These are phyloP conservation scores for Chenopodium suecicum DNA, from an alignment of 148 eudicot species.

Conservation along the genomic window DNA sequence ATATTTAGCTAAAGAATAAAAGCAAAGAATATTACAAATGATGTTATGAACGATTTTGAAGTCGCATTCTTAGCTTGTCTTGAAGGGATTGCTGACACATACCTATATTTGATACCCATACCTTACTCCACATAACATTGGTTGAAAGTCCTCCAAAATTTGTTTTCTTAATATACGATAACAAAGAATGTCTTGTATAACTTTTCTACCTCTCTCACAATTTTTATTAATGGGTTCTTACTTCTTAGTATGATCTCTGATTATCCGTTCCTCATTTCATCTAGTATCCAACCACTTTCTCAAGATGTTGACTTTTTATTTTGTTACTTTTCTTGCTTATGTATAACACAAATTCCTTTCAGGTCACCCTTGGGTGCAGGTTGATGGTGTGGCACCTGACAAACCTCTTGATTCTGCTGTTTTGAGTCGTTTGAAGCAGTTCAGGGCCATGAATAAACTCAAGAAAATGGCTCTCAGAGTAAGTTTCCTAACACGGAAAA, in stretches of 20 bases:
- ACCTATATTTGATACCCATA: background rate
- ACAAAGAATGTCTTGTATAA: too few relatives aligned
- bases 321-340: background rate
- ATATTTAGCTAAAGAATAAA: too few relatives aligned
- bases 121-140: background rate
- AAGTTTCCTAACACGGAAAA: conserved; percentile 27
- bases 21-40: background rate
- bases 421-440: conserved; percentile 79
- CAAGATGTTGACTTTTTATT: background rate
- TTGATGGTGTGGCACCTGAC: conserved; percentile 84
- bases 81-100: background rate
- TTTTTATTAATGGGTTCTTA: background rate
- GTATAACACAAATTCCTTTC: conserved; percentile 20
- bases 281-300: background rate
- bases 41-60: too few relatives aligned
- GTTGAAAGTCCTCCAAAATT: background rate
- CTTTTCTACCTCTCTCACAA: background rate
- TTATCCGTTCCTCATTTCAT: background rate
- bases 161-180: background rate
- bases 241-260: background rate
- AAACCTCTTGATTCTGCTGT: conserved; percentile 95
- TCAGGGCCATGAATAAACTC: conserved; percentile 79
- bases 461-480: conserved; percentile 91
- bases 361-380: conserved; percentile 94
- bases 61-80: background rate